Evolutionary conservation across 345 rosid species (phyloP), one percentile per base, ranked within the genome.

Genomic region (Mangifera indica): DNA sequence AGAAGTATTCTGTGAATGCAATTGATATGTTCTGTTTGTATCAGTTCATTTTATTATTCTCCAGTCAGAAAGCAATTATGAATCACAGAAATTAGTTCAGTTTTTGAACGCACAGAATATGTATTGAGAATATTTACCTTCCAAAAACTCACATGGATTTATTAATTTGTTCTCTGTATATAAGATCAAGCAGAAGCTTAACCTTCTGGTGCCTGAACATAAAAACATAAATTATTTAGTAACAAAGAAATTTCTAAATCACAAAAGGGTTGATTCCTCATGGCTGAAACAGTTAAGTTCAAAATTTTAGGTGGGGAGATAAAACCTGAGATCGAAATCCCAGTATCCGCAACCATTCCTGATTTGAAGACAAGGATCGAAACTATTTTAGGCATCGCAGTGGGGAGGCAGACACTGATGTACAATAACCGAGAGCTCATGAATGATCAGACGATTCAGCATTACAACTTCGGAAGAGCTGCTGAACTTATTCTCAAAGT

Each of bases 311-410:
- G 72, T 13, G 72, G 62, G 5, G 51, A 37, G 63, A 26, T 68
- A 17, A 55, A 10, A 20, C 72, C 72, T 2, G 72, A 68, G 55
- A 34, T 68, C 5, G 62, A 54, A 34, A 68, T 68, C 62, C 62
- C 14, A 15, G 25, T 1, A 0, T 20, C 46, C 0, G 62, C 5
- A 20, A 21, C 62, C 52, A 55, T 68, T 55, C 63, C 54, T 24
- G 62, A 68, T 7, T 13, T 68, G 34, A 55, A 68, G 52, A 21
- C 22, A 29, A 54, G 3, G 52, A 68, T 68, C 15, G 52, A 54
- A 40, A 13, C 26, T 15, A 8, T 20, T 40, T 24, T 68, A 37
- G 60, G 55, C 17, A 48, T 68, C 15, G 60, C 34, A 2, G 52
- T 24, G n/a, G 52, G 18, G 0, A 68, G 72, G 5, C 72, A 68